A percentile compares a stretch with the other conserved stretches of the same genome.
Conservation (phyloP, 179 eudicot species). For the Spinacia oleracea region DNA sequence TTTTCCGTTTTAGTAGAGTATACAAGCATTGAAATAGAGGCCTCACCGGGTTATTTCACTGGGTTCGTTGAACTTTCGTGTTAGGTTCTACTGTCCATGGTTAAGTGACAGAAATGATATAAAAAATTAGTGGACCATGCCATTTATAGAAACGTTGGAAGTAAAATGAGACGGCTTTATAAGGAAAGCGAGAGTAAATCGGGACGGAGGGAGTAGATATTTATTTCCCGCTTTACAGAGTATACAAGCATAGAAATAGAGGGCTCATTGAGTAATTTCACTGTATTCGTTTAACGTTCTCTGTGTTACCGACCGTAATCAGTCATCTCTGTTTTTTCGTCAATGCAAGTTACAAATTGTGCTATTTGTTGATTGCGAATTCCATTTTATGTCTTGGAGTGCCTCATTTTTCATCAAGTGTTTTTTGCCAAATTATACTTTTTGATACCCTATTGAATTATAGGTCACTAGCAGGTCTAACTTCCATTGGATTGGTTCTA, state of each 20-base stretch:
- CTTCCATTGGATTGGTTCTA: constrained; percentile 5
- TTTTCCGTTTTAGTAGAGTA: too few species aligned
- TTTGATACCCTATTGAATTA: background rate
- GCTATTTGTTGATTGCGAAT: background rate
- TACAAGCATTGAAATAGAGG: background rate
- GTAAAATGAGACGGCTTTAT: too few species aligned
- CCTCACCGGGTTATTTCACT: background rate
- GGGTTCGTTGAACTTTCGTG: too few species aligned
- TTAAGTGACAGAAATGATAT: too few species aligned
- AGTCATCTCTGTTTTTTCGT: background rate
- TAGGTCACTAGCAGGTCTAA: background rate
- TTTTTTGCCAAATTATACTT: background rate
- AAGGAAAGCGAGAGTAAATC: too few species aligned
- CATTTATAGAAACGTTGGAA: too few species aligned
- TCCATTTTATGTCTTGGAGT: background rate
- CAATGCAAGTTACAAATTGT: background rate
- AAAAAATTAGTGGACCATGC: too few species aligned
- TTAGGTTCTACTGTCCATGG: too few species aligned
- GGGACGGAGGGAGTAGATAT: too few species aligned
- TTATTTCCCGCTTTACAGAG: background rate
- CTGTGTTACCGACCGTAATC: background rate
- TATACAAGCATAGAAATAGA: too few species aligned
- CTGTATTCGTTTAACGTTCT: background rate
- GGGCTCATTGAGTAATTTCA: background rate
- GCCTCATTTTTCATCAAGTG: background rate